Percentiles rank a stretch among this genome's conserved stretches.
phyloP scores from a whole-genome alignment of 345 rosid genomes.

The Euphorbia tirucalli region DNA sequence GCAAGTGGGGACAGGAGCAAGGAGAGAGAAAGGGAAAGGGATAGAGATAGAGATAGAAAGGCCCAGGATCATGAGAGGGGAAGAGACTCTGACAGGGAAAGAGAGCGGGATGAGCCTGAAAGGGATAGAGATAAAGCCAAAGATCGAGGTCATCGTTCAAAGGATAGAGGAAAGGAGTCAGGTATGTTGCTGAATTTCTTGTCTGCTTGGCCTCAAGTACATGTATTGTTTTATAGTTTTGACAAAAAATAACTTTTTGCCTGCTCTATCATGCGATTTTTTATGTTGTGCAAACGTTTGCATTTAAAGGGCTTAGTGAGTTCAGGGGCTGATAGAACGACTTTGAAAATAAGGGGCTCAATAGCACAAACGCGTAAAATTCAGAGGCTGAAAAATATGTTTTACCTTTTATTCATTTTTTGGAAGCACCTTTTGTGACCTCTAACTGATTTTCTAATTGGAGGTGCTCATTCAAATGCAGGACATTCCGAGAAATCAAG shows the following conservation, averaged over 20 bases:
- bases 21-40: conserved; percentile 62
- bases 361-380: too few relatives aligned
- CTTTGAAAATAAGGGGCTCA: too few relatives aligned
- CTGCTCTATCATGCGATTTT: too few relatives aligned
- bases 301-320: too few relatives aligned
- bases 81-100: conserved; percentile 75
- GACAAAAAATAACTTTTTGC: too few relatives aligned
- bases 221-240: too few relatives aligned
- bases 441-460: not conserved
- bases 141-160: conserved; percentile 65
- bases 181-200: conserved; percentile 28
- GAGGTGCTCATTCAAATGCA: conserved; percentile 16
- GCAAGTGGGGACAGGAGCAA: conserved; percentile 54
- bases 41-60: conserved; percentile 49
- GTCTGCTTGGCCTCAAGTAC: not conserved
- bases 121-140: conserved; percentile 64
- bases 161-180: conserved; percentile 71
- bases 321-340: too few relatives aligned
- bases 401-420: not conserved
- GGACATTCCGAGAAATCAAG: conserved; percentile 66
- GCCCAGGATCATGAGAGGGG: conserved; percentile 58
- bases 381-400: too few relatives aligned
- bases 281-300: too few relatives aligned
- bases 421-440: conserved; percentile 14
- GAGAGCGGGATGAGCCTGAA: conserved; percentile 58